These are phyloP conservation scores for Xylaria multiplex DNA, from an alignment of 2,329 filamentous ascomycete species.

Conservation along the genomic window DNA sequence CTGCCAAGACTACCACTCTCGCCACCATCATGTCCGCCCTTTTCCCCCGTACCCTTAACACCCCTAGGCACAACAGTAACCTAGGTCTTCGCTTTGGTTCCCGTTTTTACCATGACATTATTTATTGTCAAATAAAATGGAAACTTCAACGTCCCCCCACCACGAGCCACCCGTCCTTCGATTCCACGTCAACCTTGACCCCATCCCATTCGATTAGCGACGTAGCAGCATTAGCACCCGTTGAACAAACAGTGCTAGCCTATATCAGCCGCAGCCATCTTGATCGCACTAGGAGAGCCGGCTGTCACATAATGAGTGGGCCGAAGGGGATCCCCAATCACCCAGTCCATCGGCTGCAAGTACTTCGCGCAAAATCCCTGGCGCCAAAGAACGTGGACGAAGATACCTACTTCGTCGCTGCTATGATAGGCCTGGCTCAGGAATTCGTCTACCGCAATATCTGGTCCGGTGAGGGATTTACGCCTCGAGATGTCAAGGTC, in stretches of 20 bases:
- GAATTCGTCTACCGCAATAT: slow-evolving; percentile 58
- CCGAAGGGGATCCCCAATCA: slow-evolving; percentile 56
- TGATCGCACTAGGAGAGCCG: slow-evolving; percentile 56
- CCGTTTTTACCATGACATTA: slow-evolving; percentile 56
- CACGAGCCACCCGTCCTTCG: slow-evolving; percentile 45
- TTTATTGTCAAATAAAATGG: slow-evolving; percentile 64
- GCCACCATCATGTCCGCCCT: slow-evolving; percentile 57
- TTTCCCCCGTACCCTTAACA: slow-evolving; percentile 51
- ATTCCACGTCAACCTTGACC: slow-evolving; percentile 50
- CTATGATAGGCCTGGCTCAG: slow-evolving; percentile 68
- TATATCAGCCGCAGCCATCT: slow-evolving; percentile 62
- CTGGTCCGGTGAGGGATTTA: slow-evolving; percentile 33
- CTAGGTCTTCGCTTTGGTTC: slow-evolving; percentile 62
- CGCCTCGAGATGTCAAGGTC: slow-evolving; percentile 58
- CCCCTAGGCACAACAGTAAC: slow-evolving; percentile 48
- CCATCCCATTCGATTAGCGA: slow-evolving; percentile 50
- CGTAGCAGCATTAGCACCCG: slow-evolving; percentile 38
- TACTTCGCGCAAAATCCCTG: slow-evolving; percentile 58
- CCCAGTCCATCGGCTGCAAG: slow-evolving; percentile 60
- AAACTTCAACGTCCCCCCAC: slow-evolving; percentile 47
- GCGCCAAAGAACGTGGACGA: slow-evolving; percentile 60
- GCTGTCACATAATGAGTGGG: slow-evolving; percentile 58
- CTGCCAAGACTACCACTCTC: slow-evolving; percentile 54
- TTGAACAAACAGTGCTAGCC: slow-evolving; percentile 52
- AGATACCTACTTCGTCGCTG: slow-evolving; percentile 63